A percentile compares a stretch with the other conserved stretches of the same genome.
These are phyloP conservation scores for Phytopythium delawarense DNA, from an alignment of 352 stramenopile genomes.

Conservation along the genomic window DNA sequence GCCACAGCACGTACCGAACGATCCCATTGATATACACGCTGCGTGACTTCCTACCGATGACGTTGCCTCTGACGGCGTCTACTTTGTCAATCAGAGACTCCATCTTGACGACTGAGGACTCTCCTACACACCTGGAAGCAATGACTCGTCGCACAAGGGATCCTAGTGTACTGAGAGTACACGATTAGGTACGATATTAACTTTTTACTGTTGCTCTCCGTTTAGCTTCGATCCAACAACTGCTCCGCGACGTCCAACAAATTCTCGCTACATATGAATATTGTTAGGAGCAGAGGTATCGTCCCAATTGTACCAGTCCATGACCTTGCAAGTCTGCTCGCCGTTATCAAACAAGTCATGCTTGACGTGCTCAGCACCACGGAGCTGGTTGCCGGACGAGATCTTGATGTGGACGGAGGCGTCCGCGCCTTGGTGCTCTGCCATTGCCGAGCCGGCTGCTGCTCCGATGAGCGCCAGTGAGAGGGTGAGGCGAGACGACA, in stretches of 20 bases:
- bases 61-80: background rate
- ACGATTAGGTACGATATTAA: background rate
- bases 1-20: background rate
- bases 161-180: background rate
- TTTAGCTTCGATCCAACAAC: background rate
- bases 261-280: background rate
- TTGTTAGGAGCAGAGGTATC: too few species aligned
- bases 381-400: too few species aligned
- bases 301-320: background rate
- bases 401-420: too few species aligned
- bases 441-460: too few species aligned
- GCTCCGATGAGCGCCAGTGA: too few species aligned
- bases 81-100: background rate
- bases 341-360: too few species aligned
- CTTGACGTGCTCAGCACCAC: too few species aligned
- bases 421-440: too few species aligned
- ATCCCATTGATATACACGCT: background rate
- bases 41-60: background rate
- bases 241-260: background rate
- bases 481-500: too few species aligned
- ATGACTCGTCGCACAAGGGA: background rate
- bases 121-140: background rate
- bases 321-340: too few species aligned
- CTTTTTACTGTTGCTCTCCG: background rate
- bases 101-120: background rate